Percentiles rank a stretch among this genome's conserved stretches.
Evolutionary conservation across 306 rosid species (phyloP).

Genomic region (Cyclanthera cordifolia): DNA sequence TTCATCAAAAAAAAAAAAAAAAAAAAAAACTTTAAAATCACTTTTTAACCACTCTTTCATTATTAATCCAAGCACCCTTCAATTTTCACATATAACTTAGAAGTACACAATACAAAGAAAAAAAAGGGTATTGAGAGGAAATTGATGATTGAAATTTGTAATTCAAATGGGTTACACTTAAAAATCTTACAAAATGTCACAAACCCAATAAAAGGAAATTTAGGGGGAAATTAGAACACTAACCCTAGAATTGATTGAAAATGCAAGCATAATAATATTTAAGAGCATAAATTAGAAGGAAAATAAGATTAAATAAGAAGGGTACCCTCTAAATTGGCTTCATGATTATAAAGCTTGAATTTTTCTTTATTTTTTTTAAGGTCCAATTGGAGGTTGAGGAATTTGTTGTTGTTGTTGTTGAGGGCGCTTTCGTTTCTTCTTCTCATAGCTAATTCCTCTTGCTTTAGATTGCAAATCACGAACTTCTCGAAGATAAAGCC

Average conservation of each 20-base stretch:
- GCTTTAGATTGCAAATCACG: conserved; percentile 96
- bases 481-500: conserved; percentile 94
- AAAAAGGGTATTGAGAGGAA: neutral
- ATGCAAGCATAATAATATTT: neutral
- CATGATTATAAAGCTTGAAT: neutral
- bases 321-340: conserved; percentile 8
- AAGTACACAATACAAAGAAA: neutral
- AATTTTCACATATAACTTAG: neutral
- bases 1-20: too few species aligned
- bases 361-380: neutral
- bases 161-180: neutral
- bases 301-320: neutral
- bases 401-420: conserved; percentile 3
- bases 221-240: neutral
- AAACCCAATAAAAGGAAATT: neutral
- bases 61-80: too few species aligned
- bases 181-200: neutral
- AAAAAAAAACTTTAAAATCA: too few species aligned
- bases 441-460: conserved; percentile 93
- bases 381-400: conserved; percentile 32
- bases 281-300: neutral
- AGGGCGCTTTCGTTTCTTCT: conserved; percentile 89
- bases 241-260: conserved; percentile 2
- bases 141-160: neutral
- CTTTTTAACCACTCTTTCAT: too few species aligned